Evolutionary conservation across 441 rosid genomes (phyloP).

Genomic region (Populus tomentosa): DNA sequence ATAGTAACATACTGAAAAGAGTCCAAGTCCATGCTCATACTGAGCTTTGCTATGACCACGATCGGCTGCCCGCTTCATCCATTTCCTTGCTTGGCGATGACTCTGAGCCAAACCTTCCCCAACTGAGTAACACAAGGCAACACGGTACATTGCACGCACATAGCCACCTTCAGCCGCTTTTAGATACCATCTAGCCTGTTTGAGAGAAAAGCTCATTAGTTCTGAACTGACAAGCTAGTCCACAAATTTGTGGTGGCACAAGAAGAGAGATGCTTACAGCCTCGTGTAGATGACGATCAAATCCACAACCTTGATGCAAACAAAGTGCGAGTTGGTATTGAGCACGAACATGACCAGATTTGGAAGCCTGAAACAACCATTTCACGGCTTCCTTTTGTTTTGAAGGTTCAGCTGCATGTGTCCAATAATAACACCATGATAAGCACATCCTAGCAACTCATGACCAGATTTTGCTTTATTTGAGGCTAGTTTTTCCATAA

Average conservation of each 20-base stretch:
- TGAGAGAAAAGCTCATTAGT: constrained; percentile 3
- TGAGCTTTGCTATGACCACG: constrained; percentile 82
- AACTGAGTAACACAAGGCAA: constrained; percentile 62
- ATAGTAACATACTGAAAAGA: constrained; percentile 50
- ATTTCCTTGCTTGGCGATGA: constrained; percentile 53
- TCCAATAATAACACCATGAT: neutral
- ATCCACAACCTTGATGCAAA: constrained; percentile 62
- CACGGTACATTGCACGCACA: constrained; percentile 79
- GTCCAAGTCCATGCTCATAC: constrained; percentile 70
- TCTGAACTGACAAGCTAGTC: neutral
- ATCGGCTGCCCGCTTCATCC: constrained; percentile 96
- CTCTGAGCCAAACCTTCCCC: constrained; percentile 72
- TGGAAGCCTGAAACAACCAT: constrained; percentile 61
- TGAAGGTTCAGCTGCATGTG: constrained; percentile 53
- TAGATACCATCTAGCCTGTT: constrained; percentile 72
- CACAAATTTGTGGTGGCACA: neutral
- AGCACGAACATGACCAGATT: constrained; percentile 64
- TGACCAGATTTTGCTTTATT: too few species aligned
- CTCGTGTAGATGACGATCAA: constrained; percentile 42
- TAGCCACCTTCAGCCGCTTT: constrained; percentile 85
- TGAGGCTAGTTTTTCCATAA: too few species aligned
- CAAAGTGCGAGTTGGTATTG: constrained; percentile 90
- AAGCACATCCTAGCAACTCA: neutral
- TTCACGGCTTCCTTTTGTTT: constrained; percentile 51
- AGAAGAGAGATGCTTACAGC: constrained; percentile 45